Evolutionary conservation across 306 rosid species (phyloP).

Genomic region (Inga leiocalycina): DNA sequence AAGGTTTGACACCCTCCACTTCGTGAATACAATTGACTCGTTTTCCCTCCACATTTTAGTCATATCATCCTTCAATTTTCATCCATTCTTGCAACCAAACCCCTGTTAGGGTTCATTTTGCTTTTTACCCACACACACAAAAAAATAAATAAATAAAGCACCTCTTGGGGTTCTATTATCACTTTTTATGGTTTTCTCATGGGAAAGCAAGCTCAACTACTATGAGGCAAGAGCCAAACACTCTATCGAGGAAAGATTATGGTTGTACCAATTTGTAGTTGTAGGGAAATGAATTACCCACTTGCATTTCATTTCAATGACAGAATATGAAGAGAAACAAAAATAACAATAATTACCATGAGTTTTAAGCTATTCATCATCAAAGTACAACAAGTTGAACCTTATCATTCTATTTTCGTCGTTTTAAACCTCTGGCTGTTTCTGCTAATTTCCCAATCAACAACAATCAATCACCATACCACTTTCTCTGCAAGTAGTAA

Average conservation of each 20-base stretch:
- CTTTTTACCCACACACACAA: no score
- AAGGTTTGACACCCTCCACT: background rate
- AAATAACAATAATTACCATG: no score
- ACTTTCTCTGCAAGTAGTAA: constrained; percentile 41
- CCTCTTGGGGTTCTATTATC: background rate
- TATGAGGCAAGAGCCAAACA: background rate
- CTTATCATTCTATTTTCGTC: background rate
- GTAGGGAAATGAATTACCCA: background rate
- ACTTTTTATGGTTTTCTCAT: background rate
- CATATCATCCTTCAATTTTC: background rate
- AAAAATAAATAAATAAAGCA: no score
- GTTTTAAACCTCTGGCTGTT: background rate
- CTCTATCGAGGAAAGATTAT: background rate
- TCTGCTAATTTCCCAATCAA: background rate
- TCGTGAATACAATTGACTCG: background rate
- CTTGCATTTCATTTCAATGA: background rate
- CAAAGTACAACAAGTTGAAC: background rate
- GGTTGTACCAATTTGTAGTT: background rate
- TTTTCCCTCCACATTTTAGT: background rate
- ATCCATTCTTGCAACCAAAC: background rate
- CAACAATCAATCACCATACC: constrained; percentile 33
- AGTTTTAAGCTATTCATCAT: background rate
- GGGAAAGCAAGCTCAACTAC: background rate
- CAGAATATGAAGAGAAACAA: no score
- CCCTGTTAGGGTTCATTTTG: no score